Evolutionary conservation across 192 early-diverging fungal genomes (phyloP), one percentile per base, ranked within the genome.

Genomic region (Phlyctochytrium planicorne): DNA sequence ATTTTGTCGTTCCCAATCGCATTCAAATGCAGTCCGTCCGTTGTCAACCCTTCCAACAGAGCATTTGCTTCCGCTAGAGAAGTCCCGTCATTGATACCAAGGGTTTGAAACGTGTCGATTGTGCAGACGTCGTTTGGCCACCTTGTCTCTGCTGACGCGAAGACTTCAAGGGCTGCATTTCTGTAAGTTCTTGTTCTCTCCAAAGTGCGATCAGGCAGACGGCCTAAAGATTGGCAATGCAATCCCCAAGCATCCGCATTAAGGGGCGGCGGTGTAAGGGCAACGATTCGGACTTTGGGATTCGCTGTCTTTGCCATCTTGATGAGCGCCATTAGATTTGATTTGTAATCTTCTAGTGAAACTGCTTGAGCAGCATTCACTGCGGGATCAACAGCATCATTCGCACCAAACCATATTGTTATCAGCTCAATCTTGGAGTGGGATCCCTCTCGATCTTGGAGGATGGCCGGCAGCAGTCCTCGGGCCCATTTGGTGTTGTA

Each of bases 401-500:
- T 94, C 3, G 94, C 84, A 25, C 94, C 94, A 59, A 92, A 82
- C 59, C 91, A 91, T 25, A 96, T 67, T n/a, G 82, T 83, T 71
- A 93, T 68, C 31, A 93, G 78, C 14, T 72, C 71, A 31, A 89
- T 74, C 17, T 76, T 63, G 0, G 83, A 52, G 47, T 34, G 53
- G 23, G 20, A 6, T 14, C 20, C 40, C 40, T 47, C 40, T 14
- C 6, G 20, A 6, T 47, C 40, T 14, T 81, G 84, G 0, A 94
- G 73, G 29, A 91, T 70, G 35, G 77, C 71, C 1, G 66, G 69
- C 0, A 89, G 78, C 14, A 93, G 53, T 12, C 80, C 69, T 31
- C 82, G 76, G 1, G 80, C 84, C 62, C 79, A 72, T 40, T 79
- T 82, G 2, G 90, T 87, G 59, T 86, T 93, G 77, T 88, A 93